These are phyloP conservation scores for Bruguiera sexangula DNA, from an alignment of 345 rosid species.

Conservation along the genomic window DNA sequence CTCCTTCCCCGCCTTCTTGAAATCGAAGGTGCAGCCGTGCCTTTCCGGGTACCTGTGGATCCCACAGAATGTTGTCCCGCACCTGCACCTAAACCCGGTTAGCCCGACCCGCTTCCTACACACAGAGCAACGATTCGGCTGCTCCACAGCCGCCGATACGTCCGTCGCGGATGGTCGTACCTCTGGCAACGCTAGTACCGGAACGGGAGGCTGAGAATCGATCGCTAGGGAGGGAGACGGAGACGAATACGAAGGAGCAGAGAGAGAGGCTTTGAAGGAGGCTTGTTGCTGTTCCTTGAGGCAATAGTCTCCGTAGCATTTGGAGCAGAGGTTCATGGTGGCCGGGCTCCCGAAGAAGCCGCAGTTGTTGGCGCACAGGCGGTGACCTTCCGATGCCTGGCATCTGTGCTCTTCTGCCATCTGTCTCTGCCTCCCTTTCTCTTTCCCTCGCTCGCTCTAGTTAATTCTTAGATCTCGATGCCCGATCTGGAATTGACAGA, in stretches of 20 bases:
- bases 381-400: constrained; percentile 14
- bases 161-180: not conserved
- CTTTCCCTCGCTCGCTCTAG: too few relatives aligned
- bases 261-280: constrained; percentile 51
- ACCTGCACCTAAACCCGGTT: constrained; percentile 83
- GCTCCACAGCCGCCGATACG: not conserved
- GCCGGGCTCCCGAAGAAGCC: constrained; percentile 86
- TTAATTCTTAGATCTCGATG: not conserved
- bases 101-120: constrained; percentile 84
- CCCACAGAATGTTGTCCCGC: constrained; percentile 75
- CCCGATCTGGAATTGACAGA: not conserved
- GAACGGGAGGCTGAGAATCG: constrained; percentile 3
- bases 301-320: constrained; percentile 66
- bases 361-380: constrained; percentile 72
- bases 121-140: constrained; percentile 52
- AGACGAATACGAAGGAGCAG: constrained; percentile 22
- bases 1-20: constrained; percentile 59
- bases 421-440: not conserved
- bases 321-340: constrained; percentile 75
- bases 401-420: constrained; percentile 24
- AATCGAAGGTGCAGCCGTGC: constrained; percentile 72
- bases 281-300: constrained; percentile 49
- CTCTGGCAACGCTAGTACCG: constrained; percentile 17
- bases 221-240: not conserved
- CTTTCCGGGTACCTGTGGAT: constrained; percentile 80